These are phyloP conservation scores for Tirmania nivea DNA, from an alignment of 495 filamentous ascomycete species.

Conservation along the genomic window DNA sequence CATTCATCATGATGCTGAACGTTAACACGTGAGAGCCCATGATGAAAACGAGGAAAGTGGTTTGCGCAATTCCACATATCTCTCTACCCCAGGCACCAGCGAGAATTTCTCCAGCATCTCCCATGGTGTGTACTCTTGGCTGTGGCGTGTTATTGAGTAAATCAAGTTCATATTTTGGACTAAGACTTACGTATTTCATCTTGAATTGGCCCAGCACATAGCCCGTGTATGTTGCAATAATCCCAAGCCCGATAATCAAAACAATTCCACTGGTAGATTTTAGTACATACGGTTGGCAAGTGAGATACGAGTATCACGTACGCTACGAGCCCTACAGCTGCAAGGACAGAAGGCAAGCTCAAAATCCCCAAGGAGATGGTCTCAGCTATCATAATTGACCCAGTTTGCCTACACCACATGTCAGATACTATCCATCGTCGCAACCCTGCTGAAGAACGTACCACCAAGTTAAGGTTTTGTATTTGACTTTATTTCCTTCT, in stretches of 20 bases:
- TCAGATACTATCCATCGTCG: too few relatives aligned
- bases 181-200: constrained; percentile 24
- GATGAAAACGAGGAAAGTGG: constrained; percentile 51
- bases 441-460: constrained; percentile 15
- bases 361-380: constrained; percentile 41
- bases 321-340: constrained; percentile 34
- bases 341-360: constrained; percentile 31
- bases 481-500: constrained; percentile 29
- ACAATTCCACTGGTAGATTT: constrained; percentile 19
- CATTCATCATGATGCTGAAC: constrained; percentile 49
- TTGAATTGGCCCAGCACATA: constrained; percentile 65
- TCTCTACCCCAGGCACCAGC: constrained; percentile 42
- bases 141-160: not conserved
- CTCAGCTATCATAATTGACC: constrained; percentile 40
- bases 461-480: constrained; percentile 36
- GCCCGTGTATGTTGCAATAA: constrained; percentile 53
- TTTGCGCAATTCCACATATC: constrained; percentile 38
- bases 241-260: constrained; percentile 28
- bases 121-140: constrained; percentile 51
- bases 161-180: not conserved
- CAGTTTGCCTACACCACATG: constrained; percentile 11
- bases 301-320: constrained; percentile 15
- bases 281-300: too few relatives aligned
- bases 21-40: constrained; percentile 56
- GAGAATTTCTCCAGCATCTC: constrained; percentile 47